A percentile compares a stretch with the other conserved stretches of the same genome.
These are phyloP conservation scores for Breynia disticha DNA, from an alignment of 441 rosid genomes.

Conservation along the genomic window DNA sequence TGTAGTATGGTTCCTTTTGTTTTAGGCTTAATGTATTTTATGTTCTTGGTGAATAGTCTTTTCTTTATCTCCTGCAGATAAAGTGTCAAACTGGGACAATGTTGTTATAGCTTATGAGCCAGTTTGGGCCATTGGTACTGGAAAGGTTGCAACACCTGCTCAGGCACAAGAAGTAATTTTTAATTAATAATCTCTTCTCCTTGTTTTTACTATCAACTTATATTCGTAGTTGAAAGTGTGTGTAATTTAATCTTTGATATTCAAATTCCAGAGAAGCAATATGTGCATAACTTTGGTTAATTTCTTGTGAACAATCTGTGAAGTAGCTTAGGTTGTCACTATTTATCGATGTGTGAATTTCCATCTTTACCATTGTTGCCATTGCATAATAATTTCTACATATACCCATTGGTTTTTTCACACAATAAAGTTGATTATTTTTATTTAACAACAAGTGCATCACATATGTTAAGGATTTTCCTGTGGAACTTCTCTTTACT, in stretches of 20 bases:
- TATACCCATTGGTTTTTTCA: not conserved
- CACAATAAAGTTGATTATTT: not conserved
- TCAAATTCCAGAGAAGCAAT: not conserved
- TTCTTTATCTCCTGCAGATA: slow-evolving; percentile 27
- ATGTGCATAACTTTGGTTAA: not conserved
- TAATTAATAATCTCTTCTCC: too few species aligned
- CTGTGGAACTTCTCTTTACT: not conserved
- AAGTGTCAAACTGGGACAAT: slow-evolving; percentile 40
- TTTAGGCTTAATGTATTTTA: not conserved
- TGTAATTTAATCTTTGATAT: not conserved
- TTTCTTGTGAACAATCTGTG: not conserved
- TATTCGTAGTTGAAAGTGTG: not conserved
- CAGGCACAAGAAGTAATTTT: slow-evolving; percentile 69
- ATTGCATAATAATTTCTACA: not conserved
- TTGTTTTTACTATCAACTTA: not conserved
- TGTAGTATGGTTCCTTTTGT: not conserved
- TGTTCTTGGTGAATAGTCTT: not conserved
- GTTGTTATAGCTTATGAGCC: slow-evolving; percentile 74
- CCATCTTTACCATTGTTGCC: too few species aligned
- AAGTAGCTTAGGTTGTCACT: not conserved
- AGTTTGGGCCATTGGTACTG: slow-evolving; percentile 84
- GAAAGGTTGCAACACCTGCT: slow-evolving; percentile 72
- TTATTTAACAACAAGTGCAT: not conserved
- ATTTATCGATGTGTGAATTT: too few species aligned
- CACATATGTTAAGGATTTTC: too few species aligned